These are phyloP conservation scores for Ceratocystis harringtonii DNA, from an alignment of 2,329 filamentous ascomycete species.

Conservation along the genomic window DNA sequence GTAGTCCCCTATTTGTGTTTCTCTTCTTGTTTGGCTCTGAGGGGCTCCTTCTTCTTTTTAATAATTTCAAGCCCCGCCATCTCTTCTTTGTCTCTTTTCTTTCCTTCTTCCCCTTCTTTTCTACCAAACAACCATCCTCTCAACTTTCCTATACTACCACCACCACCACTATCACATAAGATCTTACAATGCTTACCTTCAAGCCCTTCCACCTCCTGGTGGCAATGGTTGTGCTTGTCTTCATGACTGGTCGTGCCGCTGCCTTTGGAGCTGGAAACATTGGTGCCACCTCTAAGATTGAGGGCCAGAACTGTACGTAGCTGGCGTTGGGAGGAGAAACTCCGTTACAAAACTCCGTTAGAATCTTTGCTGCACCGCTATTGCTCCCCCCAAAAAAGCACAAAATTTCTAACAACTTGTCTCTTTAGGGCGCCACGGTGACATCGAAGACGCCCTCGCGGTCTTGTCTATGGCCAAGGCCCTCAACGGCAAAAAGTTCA, in stretches of 20 bases:
- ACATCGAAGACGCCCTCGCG: slow-evolving; percentile 83
- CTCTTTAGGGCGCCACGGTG: slow-evolving; percentile 58
- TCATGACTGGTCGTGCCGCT: slow-evolving; percentile 51
- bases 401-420: not conserved
- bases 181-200: slow-evolving; percentile 32
- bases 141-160: not conserved
- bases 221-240: slow-evolving; percentile 46
- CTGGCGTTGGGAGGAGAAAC: no score
- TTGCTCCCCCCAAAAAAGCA: not conserved
- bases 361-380: not conserved
- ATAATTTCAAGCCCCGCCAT: slow-evolving; percentile 3
- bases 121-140: slow-evolving; percentile 5
- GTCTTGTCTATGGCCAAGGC: slow-evolving; percentile 45
- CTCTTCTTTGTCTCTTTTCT: slow-evolving; percentile 18
- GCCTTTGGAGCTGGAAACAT: slow-evolving; percentile 87
- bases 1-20: no score
- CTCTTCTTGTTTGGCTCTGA: no score
- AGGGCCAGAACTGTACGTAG: slow-evolving; percentile 61
- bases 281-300: slow-evolving; percentile 61
- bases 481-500: slow-evolving; percentile 59
- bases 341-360: not conserved
- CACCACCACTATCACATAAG: no score
- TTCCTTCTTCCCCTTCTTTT: slow-evolving; percentile 18
- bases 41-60: no score
- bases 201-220: slow-evolving; percentile 37